Evolutionary conservation across 495 filamentous ascomycete genomes (phyloP), one percentile per base, ranked within the genome.

Genomic region (Mytilinidion resinicola): DNA sequence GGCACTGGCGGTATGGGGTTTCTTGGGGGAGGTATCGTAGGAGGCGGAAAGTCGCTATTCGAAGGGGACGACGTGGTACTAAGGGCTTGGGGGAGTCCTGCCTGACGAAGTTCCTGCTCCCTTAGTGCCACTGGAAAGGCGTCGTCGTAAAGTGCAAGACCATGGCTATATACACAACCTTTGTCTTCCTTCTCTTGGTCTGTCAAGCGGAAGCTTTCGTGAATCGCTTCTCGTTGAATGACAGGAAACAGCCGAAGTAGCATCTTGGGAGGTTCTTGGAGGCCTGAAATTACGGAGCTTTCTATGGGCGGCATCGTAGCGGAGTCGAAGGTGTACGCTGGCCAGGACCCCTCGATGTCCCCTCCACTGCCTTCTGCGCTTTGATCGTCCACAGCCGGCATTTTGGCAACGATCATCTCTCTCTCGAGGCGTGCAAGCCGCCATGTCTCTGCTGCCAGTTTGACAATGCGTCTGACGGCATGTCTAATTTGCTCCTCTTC

Each of bases 391-490:
- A 80, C 73, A 0, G 74, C 72, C 2, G 79, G 75, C 65, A 85
- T 79, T 0, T 69, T 73, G 0, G 82, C 82, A 4, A 77, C 70
- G 34, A 85, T 80, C 50, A 83, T 79, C 66, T 83, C 82, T 11
- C 80, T 74, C 63, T 85, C 82, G 49, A 85, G 78, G 1, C 82
- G 77, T 0, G 82, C 82, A 64, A 82, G 80, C 19, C 82, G 70
- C 82, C 82, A 85, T 3, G 82, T 85, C 55, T 85, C 82, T 0
- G 82, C 80, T 0, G 82, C 82, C 6, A 81, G 74, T 56, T 85
- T 85, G 19, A 85, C 82, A 47, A 85, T 81, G 53, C 78, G 76
- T 25, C 78, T 72, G 9, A 85, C 77, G 9, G 73, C 76, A 0
- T 68, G 74, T 11, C 75, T 68, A 9, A 85, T 73, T 2, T 77